Conservation (phyloP, 495 filamentous ascomycete genomes). For the Copromyces sp. region DNA sequence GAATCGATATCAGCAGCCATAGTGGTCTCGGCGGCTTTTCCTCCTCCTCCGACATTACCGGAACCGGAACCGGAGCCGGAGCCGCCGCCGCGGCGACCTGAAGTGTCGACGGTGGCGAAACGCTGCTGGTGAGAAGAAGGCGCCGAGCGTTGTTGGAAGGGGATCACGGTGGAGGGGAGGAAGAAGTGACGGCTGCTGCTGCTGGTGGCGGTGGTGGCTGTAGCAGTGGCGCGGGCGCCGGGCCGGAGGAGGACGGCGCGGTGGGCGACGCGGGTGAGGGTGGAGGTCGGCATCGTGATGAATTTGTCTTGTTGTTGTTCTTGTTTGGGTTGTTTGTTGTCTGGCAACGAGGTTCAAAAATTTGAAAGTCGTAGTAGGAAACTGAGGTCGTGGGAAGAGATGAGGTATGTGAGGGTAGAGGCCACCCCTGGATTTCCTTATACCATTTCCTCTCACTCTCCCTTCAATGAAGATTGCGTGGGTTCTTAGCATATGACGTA, state of each 20-base stretch:
- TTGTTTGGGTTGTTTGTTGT: background rate
- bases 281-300: background rate
- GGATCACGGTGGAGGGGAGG: background rate
- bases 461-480: background rate
- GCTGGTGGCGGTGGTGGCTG: background rate
- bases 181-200: background rate
- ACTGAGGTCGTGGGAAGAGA: background rate
- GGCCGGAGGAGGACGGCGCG: background rate
- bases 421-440: background rate
- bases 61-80: background rate
- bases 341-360: background rate
- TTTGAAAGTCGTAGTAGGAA: background rate
- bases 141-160: background rate
- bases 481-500: background rate
- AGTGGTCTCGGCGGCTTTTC: background rate
- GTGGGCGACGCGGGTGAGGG: background rate
- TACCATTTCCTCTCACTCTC: background rate
- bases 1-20: slow-evolving; percentile 17
- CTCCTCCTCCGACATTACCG: background rate
- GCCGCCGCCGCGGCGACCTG: background rate
- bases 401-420: background rate
- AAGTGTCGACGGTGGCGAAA: background rate
- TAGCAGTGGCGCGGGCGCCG: background rate
- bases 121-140: background rate
- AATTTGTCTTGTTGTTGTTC: background rate